phyloP scores from a whole-genome alignment of 108 stramenopile genomes.

The Nannochloropsis salina region DNA sequence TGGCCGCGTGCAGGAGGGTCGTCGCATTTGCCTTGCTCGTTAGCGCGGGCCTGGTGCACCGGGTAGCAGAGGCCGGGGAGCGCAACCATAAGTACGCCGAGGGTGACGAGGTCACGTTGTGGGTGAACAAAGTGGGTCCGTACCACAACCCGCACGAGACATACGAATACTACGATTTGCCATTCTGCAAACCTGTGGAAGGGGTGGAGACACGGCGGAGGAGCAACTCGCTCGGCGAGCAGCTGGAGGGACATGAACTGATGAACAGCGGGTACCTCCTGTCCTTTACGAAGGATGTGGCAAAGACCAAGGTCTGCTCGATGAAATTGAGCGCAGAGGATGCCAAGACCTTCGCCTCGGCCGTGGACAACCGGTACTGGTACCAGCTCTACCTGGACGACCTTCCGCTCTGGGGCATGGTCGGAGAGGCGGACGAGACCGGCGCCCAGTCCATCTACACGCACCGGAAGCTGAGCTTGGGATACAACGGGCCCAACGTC shows the following conservation, averaged over 20 bases:
- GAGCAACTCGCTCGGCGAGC: conserved; percentile 55
- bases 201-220: conserved; percentile 59
- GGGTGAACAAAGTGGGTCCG: conserved; percentile 97
- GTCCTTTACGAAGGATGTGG: conserved; percentile 50
- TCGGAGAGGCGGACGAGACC: conserved; percentile 76
- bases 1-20: neutral
- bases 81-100: conserved; percentile 25
- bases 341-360: conserved; percentile 60
- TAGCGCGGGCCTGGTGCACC: neutral
- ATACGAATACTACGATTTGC: conserved; percentile 91
- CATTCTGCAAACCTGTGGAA: conserved; percentile 87
- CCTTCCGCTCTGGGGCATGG: conserved; percentile 94
- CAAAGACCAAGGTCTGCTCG: conserved; percentile 64
- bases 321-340: conserved; percentile 56
- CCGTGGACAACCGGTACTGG: conserved; percentile 83
- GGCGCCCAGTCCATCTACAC: conserved; percentile 74
- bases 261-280: conserved; percentile 68
- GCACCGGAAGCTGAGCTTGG: conserved; percentile 68
- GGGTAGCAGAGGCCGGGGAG: neutral
- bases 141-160: conserved; percentile 97
- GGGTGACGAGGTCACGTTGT: conserved; percentile 69
- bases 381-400: conserved; percentile 96
- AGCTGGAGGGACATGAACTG: conserved; percentile 59
- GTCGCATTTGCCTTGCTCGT: neutral
- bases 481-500: conserved; percentile 84